phyloP scores from a whole-genome alignment of 305 asterid species.

The Fraxinus sp. region DNA sequence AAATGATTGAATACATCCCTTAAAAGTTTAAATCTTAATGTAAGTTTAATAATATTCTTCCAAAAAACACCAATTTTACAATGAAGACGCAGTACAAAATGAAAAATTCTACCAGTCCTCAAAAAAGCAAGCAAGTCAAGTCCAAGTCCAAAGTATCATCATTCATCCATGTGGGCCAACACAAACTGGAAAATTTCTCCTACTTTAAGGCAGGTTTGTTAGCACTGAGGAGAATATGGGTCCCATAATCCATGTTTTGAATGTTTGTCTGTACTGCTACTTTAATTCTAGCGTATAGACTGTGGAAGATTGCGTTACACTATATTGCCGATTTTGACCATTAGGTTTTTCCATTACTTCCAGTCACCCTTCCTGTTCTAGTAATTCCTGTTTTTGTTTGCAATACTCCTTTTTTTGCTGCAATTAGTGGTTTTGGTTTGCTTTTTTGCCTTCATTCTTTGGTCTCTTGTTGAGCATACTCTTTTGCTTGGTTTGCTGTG shows the following conservation, averaged over 20 bases:
- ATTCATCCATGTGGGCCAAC: constrained; percentile 5
- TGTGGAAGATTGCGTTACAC: neutral
- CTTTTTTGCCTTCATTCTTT: constrained; percentile 14
- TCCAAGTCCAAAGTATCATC: neutral
- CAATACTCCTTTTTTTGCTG: neutral
- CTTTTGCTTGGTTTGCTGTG: constrained; percentile 30
- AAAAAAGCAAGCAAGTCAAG: neutral
- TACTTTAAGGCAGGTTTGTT: constrained; percentile 17
- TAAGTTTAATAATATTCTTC: no score
- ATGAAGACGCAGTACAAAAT: neutral
- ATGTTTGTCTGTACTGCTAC: constrained; percentile 18
- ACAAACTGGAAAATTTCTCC: constrained; percentile 19
- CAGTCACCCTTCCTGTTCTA: no score
- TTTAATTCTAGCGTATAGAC: neutral
- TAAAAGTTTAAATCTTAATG: no score
- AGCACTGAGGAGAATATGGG: neutral
- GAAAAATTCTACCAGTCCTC: no score
- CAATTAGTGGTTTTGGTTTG: constrained; percentile 3
- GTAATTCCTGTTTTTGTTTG: neutral
- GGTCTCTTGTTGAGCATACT: constrained; percentile 26
- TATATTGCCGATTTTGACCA: constrained; percentile 8
- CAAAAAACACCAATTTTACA: neutral
- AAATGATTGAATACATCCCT: no score
- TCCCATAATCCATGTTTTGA: constrained; percentile 13
- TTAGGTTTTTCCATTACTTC: neutral